A percentile compares a stretch with the other conserved stretches of the same genome.
Conservation (phyloP, 306 rosid species). For the Begonia peltatifolia region DNA sequence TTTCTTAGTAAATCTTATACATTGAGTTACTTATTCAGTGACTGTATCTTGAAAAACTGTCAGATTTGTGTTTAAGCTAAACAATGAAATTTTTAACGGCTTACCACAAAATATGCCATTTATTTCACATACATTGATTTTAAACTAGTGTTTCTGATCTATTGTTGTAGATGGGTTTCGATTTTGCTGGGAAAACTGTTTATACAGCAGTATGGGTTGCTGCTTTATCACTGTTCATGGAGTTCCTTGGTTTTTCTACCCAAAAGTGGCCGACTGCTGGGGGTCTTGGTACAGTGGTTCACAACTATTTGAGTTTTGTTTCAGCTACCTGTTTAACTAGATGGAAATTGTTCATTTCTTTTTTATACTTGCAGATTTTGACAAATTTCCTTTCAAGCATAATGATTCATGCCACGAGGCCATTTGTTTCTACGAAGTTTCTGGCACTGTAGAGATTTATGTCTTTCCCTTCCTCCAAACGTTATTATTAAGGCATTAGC, state of each 20-base stretch:
- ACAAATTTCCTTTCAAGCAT: slow-evolving; percentile 93
- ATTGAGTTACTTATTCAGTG: too few relatives aligned
- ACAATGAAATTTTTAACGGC: too few relatives aligned
- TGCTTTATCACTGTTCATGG: slow-evolving; percentile 92
- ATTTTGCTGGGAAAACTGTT: slow-evolving; percentile 87
- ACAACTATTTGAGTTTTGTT: too few relatives aligned
- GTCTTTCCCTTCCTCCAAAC: slow-evolving; percentile 8
- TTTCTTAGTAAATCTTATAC: too few relatives aligned
- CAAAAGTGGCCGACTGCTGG: slow-evolving; percentile 98
- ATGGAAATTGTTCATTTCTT: slow-evolving; percentile 5
- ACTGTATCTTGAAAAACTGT: too few relatives aligned
- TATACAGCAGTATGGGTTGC: slow-evolving; percentile 96
- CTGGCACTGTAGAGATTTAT: slow-evolving; percentile 96
- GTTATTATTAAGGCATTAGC: too few relatives aligned
- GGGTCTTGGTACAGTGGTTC: slow-evolving; percentile 97
- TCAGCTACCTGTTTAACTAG: too few relatives aligned
- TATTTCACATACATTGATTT: too few relatives aligned
- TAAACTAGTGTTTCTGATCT: not conserved
- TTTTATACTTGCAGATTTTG: slow-evolving; percentile 60
- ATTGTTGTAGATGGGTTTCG: slow-evolving; percentile 67
- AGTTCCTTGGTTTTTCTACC: slow-evolving; percentile 92
- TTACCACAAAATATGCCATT: too few relatives aligned
- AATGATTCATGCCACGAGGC: slow-evolving; percentile 91
- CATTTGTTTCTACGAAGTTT: slow-evolving; percentile 90
- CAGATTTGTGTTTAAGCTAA: too few relatives aligned